phyloP scores from a whole-genome alignment of 2,329 filamentous ascomycete species.

The Botrytis squamosa region DNA sequence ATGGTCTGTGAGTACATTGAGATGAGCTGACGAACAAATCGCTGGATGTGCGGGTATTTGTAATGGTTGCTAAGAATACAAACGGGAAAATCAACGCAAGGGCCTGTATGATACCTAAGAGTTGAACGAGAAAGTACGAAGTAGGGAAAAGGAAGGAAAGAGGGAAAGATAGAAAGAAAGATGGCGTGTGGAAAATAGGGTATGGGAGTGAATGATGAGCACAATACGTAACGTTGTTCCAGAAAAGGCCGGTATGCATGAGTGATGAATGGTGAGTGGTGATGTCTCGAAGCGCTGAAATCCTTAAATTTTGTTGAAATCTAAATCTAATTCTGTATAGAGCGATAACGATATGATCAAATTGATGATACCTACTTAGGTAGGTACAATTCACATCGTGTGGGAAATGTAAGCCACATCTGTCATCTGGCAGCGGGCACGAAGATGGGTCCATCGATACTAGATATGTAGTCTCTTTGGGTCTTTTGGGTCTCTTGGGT shows the following conservation, averaged over 20 bases:
- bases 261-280: neutral
- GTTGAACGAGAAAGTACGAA: neutral
- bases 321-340: neutral
- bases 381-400: neutral
- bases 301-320: neutral
- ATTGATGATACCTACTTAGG: neutral
- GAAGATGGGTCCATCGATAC: neutral
- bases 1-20: conserved; percentile 8
- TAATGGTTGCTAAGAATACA: conserved; percentile 10
- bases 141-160: neutral
- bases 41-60: conserved; percentile 1
- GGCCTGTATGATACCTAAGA: conserved; percentile 8
- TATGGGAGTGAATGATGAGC: neutral
- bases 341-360: neutral
- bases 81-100: conserved; percentile 2
- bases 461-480: neutral
- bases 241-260: neutral
- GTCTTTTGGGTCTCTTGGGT: neutral
- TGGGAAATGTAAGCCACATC: neutral
- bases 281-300: neutral
- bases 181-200: neutral
- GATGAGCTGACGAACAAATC: conserved; percentile 13
- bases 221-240: neutral
- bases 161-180: neutral
- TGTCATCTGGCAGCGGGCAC: conserved; percentile 6